Evolutionary conservation across 2,329 filamentous ascomycete species (phyloP).

Genomic region (Dothiorella sarmentorum): DNA sequence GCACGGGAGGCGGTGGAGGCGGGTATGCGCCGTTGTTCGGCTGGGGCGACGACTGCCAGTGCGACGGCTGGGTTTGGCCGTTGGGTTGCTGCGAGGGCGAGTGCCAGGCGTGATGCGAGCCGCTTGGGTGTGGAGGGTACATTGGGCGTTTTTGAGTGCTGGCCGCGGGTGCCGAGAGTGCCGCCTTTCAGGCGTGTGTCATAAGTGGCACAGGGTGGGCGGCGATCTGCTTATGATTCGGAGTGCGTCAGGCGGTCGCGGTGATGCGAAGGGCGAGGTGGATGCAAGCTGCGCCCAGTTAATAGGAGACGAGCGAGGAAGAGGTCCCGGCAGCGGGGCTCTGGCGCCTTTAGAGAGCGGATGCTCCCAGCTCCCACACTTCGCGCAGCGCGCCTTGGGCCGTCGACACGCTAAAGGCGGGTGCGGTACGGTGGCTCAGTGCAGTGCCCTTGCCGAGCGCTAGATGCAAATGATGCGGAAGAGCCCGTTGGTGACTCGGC

Average conservation of each 20-base stretch:
- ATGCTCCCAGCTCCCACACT: conserved; percentile 14
- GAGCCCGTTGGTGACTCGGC: conserved; percentile 15
- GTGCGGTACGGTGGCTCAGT: conserved; percentile 14
- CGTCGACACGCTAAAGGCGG: conserved; percentile 13
- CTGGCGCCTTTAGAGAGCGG: conserved; percentile 16
- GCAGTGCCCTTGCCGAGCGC: conserved; percentile 13
- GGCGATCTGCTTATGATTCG: conserved; percentile 17
- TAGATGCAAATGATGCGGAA: conserved; percentile 14
- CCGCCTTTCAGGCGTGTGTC: conserved; percentile 15
- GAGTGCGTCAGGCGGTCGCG: conserved; percentile 14
- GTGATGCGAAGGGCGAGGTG: conserved; percentile 14
- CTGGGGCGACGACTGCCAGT: conserved; percentile 26
- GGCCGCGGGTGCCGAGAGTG: conserved; percentile 14
- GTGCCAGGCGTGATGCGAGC: conserved; percentile 32
- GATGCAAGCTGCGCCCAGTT: conserved; percentile 16
- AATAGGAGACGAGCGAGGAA: conserved; percentile 17
- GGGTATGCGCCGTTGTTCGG: conserved; percentile 36
- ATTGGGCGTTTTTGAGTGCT: conserved; percentile 15
- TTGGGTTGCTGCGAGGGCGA: conserved; percentile 20
- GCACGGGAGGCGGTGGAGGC: conserved; percentile 35
- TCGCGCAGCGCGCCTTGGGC: neutral
- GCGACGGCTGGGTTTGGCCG: conserved; percentile 1
- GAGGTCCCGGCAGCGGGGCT: conserved; percentile 16
- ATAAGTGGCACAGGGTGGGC: conserved; percentile 6
- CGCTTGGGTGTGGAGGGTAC: conserved; percentile 19